phyloP scores from a whole-genome alignment of 1,284 basidiomycete species.

The Cutaneotrichosporon cavernicola region DNA sequence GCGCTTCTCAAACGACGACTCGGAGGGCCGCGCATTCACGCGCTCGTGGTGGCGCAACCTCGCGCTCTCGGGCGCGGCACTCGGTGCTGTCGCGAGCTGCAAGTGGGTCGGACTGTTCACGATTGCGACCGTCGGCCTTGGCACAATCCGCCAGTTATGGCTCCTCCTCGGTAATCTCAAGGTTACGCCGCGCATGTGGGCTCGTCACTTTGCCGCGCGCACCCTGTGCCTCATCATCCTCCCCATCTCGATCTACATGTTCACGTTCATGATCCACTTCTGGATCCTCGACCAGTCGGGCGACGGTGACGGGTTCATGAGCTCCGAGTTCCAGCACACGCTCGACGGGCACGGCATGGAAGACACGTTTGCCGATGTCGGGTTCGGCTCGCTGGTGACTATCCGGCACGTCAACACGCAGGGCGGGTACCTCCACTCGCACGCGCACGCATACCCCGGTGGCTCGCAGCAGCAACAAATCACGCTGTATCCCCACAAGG shows the following conservation, averaged over 20 bases:
- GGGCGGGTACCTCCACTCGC: conserved; percentile 96
- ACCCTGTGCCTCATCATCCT: conserved; percentile 83
- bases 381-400: conserved; percentile 76
- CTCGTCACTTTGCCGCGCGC: conserved; percentile 82
- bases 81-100: conserved; percentile 88
- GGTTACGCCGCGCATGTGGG: conserved; percentile 71
- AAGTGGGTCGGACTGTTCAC: conserved; percentile 99
- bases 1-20: conserved; percentile 86
- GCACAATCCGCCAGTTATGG: conserved; percentile 88
- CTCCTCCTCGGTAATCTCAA: conserved; percentile 80
- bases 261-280: conserved; percentile 95
- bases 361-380: conserved; percentile 92
- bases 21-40: conserved; percentile 67
- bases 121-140: conserved; percentile 88
- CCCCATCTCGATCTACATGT: conserved; percentile 86
- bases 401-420: conserved; percentile 93
- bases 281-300: conserved; percentile 81
- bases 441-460: conserved; percentile 80
- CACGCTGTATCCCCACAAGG: conserved; percentile 93
- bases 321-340: conserved; percentile 96
- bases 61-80: conserved; percentile 76
- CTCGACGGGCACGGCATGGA: conserved; percentile 85
- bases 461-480: conserved; percentile 88
- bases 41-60: conserved; percentile 91
- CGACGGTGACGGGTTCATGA: conserved; percentile 99